A percentile compares a stretch with the other conserved stretches of the same genome.
Conservation (phyloP, 2,329 filamentous ascomycete genomes). For the Bertia moriformis region DNA sequence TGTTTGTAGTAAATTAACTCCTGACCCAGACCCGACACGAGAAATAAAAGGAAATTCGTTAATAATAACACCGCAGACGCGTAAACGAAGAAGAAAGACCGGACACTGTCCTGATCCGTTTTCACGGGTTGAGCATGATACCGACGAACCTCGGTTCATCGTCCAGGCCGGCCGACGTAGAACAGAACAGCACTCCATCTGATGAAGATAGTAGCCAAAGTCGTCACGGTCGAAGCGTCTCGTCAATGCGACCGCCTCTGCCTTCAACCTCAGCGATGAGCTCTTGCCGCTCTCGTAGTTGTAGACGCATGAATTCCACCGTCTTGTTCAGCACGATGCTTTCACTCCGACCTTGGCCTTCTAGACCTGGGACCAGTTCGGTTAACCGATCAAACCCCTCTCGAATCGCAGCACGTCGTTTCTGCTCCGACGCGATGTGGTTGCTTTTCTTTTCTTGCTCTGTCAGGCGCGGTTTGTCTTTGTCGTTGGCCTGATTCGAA, state of each 20-base stretch:
- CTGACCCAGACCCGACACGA: too few relatives aligned
- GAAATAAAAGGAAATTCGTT: too few relatives aligned
- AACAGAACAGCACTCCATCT: too few relatives aligned
- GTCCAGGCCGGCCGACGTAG: too few relatives aligned
- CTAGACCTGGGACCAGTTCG: constrained; percentile 51
- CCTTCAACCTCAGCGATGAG: constrained; percentile 32
- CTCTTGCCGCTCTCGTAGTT: constrained; percentile 31
- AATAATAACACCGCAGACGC: too few relatives aligned
- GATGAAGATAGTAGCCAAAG: too few relatives aligned
- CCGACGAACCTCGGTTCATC: too few relatives aligned
- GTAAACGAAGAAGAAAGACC: too few relatives aligned
- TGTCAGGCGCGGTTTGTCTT: constrained; percentile 48
- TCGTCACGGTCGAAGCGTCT: constrained; percentile 5
- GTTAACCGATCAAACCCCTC: constrained; percentile 57
- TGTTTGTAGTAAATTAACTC: too few relatives aligned
- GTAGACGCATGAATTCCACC: constrained; percentile 34
- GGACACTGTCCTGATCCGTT: too few relatives aligned
- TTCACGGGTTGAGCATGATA: too few relatives aligned
- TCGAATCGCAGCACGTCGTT: constrained; percentile 33
- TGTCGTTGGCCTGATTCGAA: constrained; percentile 2
- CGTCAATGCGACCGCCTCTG: constrained; percentile 28
- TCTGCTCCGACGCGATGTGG: constrained; percentile 55
- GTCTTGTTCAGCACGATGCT: constrained; percentile 48
- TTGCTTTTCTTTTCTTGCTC: constrained; percentile 62
- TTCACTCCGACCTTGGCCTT: constrained; percentile 56